phyloP scores from a whole-genome alignment of 805 yeast species.

The Suhomyces vadensis region DNA sequence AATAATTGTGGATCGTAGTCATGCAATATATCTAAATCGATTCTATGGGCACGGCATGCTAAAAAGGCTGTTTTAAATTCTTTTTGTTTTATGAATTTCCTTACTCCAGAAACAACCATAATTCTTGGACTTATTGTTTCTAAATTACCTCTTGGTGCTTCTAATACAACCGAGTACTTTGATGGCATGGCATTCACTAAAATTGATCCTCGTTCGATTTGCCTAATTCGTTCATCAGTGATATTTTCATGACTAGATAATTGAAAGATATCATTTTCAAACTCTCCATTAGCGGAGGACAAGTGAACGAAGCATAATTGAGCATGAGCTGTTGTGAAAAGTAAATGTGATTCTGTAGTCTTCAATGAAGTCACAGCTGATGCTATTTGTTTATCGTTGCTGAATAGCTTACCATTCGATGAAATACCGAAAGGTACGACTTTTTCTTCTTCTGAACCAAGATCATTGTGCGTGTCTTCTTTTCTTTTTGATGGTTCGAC shows the following conservation, averaged over 20 bases:
- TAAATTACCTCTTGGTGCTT: conserved; percentile 94
- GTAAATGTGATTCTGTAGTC: conserved; percentile 66
- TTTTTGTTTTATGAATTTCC: conserved; percentile 59
- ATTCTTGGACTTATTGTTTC: conserved; percentile 94
- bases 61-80: conserved; percentile 73
- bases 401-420: conserved; percentile 70
- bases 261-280: conserved; percentile 37
- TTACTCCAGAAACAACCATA: conserved; percentile 81
- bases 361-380: conserved; percentile 81
- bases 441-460: conserved; percentile 14
- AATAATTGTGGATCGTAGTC: conserved; percentile 82
- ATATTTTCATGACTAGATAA: conserved; percentile 21
- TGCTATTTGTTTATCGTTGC: conserved; percentile 58
- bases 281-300: conserved; percentile 33
- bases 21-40: conserved; percentile 84
- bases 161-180: conserved; percentile 76
- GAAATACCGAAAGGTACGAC: conserved; percentile 69
- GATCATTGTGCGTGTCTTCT: conserved; percentile 24
- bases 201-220: conserved; percentile 90
- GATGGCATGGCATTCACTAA: conserved; percentile 81
- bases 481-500: conserved; percentile 17
- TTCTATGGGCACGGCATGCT: conserved; percentile 86
- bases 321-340: conserved; percentile 88
- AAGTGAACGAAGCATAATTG: conserved; percentile 80
- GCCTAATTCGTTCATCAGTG: conserved; percentile 80